phyloP scores from a whole-genome alignment of 2,329 filamentous ascomycete species.

The Epichloe coenophiala region DNA sequence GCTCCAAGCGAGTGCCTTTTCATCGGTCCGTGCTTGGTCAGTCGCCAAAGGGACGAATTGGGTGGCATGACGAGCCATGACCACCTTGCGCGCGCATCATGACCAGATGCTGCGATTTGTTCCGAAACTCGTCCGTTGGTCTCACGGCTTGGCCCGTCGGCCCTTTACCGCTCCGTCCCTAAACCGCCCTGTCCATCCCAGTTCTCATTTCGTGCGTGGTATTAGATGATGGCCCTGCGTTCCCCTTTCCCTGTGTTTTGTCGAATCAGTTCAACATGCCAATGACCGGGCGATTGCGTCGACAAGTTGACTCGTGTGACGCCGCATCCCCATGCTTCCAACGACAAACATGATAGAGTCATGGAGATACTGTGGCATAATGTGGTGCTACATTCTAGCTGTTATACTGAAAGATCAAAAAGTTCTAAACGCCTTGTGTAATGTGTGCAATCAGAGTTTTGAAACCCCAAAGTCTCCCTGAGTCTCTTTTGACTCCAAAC shows the following conservation, averaged over 20 bases:
- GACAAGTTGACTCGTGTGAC: too few species aligned
- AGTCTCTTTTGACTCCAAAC: not conserved
- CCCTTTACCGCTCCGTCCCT: not conserved
- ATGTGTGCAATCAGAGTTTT: not conserved
- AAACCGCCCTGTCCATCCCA: not conserved
- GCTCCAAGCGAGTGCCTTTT: not conserved
- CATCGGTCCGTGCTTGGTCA: not conserved
- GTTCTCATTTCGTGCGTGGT: not conserved
- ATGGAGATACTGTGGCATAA: not conserved
- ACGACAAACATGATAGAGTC: not conserved
- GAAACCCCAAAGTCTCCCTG: not conserved
- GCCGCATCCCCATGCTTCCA: not conserved
- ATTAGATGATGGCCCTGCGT: too few species aligned
- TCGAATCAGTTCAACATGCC: too few species aligned
- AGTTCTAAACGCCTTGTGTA: not conserved
- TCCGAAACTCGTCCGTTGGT: not conserved
- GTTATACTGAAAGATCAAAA: not conserved
- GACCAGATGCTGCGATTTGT: not conserved
- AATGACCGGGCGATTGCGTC: too few species aligned
- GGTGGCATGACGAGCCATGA: not conserved
- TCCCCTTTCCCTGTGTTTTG: not conserved
- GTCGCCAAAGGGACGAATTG: not conserved
- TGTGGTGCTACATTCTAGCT: not conserved
- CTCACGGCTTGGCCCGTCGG: constrained; percentile 1
- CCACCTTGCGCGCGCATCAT: not conserved